phyloP scores from a whole-genome alignment of 2,329 filamentous ascomycete species.

The Leptosphaerulina australis region DNA sequence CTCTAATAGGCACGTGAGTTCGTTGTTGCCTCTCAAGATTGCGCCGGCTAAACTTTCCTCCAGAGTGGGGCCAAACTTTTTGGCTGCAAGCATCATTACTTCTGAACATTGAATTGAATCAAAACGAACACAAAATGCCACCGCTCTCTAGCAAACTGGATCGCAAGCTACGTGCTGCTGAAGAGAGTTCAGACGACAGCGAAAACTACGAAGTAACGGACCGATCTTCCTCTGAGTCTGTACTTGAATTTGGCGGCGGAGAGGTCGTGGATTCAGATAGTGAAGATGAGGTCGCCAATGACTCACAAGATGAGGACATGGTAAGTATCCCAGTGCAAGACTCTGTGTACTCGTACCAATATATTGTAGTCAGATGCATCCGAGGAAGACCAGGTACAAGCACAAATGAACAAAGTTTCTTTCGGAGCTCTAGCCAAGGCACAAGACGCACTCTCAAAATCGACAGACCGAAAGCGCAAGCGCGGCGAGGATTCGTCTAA shows the following conservation, averaged over 20 bases:
- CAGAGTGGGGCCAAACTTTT: conserved; percentile 15
- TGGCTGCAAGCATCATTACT: conserved; percentile 1
- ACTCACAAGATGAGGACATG: conserved; percentile 35
- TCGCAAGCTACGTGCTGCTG: conserved; percentile 44
- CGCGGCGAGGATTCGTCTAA: conserved; percentile 47
- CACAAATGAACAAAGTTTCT: conserved; percentile 67
- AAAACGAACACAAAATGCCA: conserved; percentile 28
- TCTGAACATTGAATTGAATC: not conserved
- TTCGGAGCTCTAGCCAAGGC: conserved; percentile 91
- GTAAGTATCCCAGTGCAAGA: conserved; percentile 13
- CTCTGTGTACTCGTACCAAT: conserved; percentile 10
- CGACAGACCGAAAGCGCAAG: conserved; percentile 50
- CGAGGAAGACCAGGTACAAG: conserved; percentile 51
- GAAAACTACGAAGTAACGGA: conserved; percentile 50
- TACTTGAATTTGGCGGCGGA: conserved; percentile 47
- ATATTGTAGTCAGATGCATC: conserved; percentile 37
- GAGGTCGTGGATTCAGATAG: conserved; percentile 46
- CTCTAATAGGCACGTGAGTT: conserved; percentile 12
- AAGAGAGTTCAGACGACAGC: conserved; percentile 47
- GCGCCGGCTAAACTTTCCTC: conserved; percentile 15
- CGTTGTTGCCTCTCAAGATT: conserved; percentile 15
- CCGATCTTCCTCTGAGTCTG: conserved; percentile 47
- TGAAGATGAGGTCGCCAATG: conserved; percentile 21
- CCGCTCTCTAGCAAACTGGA: conserved; percentile 45
- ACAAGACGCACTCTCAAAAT: conserved; percentile 67